Base-by-base conservation (phyloP, 352 stramenopile genomes). In the Globisporangium cederbergense region DNA sequence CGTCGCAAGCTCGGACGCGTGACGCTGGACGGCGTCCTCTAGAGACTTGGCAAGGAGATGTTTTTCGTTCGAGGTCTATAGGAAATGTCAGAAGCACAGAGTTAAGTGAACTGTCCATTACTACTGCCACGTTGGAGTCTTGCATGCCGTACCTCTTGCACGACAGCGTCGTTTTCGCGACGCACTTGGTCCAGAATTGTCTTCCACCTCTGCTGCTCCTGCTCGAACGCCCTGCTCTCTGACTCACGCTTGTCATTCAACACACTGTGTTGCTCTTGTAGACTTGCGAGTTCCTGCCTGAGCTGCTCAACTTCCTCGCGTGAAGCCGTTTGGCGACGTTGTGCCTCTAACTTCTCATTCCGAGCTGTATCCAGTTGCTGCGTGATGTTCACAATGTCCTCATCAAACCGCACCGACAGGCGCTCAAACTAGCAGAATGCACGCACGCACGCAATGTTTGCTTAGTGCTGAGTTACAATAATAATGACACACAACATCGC, bases 121-220 rank as follows among this genome's bases (percentile, higher is more conserved):
- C 50, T 42, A 42, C 36, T 4, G 25, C 25, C 25, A 28, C 25
- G 9, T 42, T 42, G 13, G 28, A 28, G 20, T 18, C 11, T n/a
- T 13, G 11, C 1, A 18, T 13, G 47, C 20, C 7, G 16, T 54
- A 67, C 61, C 52, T 67, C 52, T 6, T 67, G 52, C 20, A 62
- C 25, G 25, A 47, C 20, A 25, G 45, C 25, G 55, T 55, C 46
- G 14, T 49, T 55, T 0, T 60, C 46, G 14, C 30, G 36, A 18
- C n/a, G 18, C 13, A 64, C n/a, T 9, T 60, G 34, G 2, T 59
- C 49, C 7, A 59, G 3, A 5, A 64, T 65, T 3, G 62, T 55
- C 14, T 72, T 47, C 45, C 71, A 75, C n/a, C 47, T 58, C 47
- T 55, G 60, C 42, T 55, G 59, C 54, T 62, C 58, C 7, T 72